Evolutionary conservation across 2,329 filamentous ascomycete species (phyloP), one percentile per base, ranked within the genome.

Genomic region (Magnaporthales sp.): DNA sequence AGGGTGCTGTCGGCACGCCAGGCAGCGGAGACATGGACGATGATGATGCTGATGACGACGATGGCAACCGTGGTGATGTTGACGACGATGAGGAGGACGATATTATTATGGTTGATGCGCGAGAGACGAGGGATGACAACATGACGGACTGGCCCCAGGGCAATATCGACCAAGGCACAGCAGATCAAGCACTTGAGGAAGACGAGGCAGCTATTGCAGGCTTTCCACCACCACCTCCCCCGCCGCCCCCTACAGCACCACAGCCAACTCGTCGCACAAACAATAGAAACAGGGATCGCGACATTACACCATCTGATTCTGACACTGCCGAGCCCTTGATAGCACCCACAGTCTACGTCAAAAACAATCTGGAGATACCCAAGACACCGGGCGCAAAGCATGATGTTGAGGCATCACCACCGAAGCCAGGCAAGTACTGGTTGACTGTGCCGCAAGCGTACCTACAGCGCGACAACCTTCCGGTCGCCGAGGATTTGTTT

Each of bases 401-500:
- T 66, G 68, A 72, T 4, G 75, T 77, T 6, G 83, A 82, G 70
- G 76, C 78, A 65, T 71, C 76, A 62, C 83, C 85, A 11, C 84
- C 86, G n/a, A 85, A 83, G 66, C 89, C 91, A 11, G 89, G 91
- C 13, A 84, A 86, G 66, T 94, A 97, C 77, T 98, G 94, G 94
- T 83, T 95, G 46, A 89, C 92, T 72, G 92, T 90, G 46, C 92
- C 94, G 7, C 81, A 85, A 22, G 84, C 85, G 32, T 94, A 91
- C 75, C 84, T 82, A 61, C 83, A 86, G 67, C 82, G 83, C 58
- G 83, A 86, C 32, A 84, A 84, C 66, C 80, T 89, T 7, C 89
- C 89, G 63, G 83, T 86, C 19, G 90, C 93, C 66, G 95, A 99
- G 76, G 91, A 99, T 73, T 83, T 99, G 5, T 93, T 92, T 80